These are phyloP conservation scores for Dioszegia hungarica DNA, from an alignment of 768 basidiomycete species.

Conservation along the genomic window DNA sequence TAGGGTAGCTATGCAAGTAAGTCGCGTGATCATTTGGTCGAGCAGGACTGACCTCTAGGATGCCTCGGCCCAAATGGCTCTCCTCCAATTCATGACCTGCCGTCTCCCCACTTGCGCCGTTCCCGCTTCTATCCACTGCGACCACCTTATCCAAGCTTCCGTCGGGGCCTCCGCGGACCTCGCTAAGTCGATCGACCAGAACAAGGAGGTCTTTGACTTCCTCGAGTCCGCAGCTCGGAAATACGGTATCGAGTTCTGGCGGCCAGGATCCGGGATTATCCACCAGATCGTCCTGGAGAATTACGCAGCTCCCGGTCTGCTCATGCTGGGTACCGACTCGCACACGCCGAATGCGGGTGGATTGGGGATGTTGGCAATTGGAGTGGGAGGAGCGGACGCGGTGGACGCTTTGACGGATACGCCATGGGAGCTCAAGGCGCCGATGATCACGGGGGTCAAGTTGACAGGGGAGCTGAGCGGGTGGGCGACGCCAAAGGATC, in stretches of 20 bases:
- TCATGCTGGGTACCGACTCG: slow-evolving; percentile 76
- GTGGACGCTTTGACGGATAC: slow-evolving; percentile 98
- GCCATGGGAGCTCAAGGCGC: slow-evolving; percentile 95
- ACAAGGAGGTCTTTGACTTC: slow-evolving; percentile 97
- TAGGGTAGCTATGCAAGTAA: slow-evolving; percentile 96
- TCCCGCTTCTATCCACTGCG: slow-evolving; percentile 76
- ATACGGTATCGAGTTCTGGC: slow-evolving; percentile 91
- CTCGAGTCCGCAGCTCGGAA: slow-evolving; percentile 72
- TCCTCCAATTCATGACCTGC: slow-evolving; percentile 97
- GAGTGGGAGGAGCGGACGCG: slow-evolving; percentile 92
- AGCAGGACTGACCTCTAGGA: slow-evolving; percentile 35
- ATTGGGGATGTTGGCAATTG: slow-evolving; percentile 90
- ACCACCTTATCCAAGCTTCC: slow-evolving; percentile 93
- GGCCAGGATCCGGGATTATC: slow-evolving; percentile 73
- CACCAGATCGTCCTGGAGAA: slow-evolving; percentile 98
- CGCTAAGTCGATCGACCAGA: slow-evolving; percentile 68
- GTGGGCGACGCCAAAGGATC: slow-evolving; percentile 93
- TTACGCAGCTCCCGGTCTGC: slow-evolving; percentile 90
- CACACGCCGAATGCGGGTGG: slow-evolving; percentile 99
- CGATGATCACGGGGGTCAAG: slow-evolving; percentile 72
- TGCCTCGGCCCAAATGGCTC: slow-evolving; percentile 55
- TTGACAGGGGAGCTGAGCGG: slow-evolving; percentile 79
- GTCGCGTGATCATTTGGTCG: background rate
- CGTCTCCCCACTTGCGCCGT: slow-evolving; percentile 78
- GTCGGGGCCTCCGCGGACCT: slow-evolving; percentile 82